Evolutionary conservation across 2,329 filamentous ascomycete genomes (phyloP).

Genomic region (Dothidotthia symphoricarpi): DNA sequence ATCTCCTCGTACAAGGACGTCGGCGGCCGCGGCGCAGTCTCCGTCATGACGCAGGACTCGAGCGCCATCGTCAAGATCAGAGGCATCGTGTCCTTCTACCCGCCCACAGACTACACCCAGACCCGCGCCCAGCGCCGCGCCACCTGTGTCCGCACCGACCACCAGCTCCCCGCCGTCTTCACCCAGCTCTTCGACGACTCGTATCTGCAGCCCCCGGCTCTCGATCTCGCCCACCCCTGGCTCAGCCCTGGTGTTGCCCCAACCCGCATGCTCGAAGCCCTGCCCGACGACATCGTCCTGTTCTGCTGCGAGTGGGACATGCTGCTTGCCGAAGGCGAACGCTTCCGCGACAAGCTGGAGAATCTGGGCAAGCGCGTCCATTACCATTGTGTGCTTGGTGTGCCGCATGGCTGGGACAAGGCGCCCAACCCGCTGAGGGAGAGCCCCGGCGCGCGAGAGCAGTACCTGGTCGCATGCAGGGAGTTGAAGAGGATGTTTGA

Average conservation of each 20-base stretch:
- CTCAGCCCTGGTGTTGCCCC: constrained; percentile 59
- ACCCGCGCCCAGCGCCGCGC: constrained; percentile 59
- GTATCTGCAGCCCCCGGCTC: constrained; percentile 49
- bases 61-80: constrained; percentile 50
- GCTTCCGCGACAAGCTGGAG: constrained; percentile 59
- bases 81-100: constrained; percentile 62
- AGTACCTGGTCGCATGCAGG: constrained; percentile 56
- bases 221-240: constrained; percentile 57
- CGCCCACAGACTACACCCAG: constrained; percentile 61
- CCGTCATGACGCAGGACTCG: constrained; percentile 32
- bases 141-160: constrained; percentile 54
- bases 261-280: constrained; percentile 51
- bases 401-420: constrained; percentile 67
- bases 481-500: constrained; percentile 50
- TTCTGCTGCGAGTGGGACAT: constrained; percentile 67
- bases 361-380: constrained; percentile 56
- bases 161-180: constrained; percentile 52
- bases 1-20: constrained; percentile 40
- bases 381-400: constrained; percentile 59
- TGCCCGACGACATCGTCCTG: constrained; percentile 61
- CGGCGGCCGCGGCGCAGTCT: constrained; percentile 26
- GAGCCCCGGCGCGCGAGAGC: constrained; percentile 51
- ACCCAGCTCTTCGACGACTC: constrained; percentile 54
- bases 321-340: constrained; percentile 61
- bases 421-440: constrained; percentile 59